Evolutionary conservation across 495 filamentous ascomycete genomes (phyloP).

Genomic region (Trypethelium eluteriae): DNA sequence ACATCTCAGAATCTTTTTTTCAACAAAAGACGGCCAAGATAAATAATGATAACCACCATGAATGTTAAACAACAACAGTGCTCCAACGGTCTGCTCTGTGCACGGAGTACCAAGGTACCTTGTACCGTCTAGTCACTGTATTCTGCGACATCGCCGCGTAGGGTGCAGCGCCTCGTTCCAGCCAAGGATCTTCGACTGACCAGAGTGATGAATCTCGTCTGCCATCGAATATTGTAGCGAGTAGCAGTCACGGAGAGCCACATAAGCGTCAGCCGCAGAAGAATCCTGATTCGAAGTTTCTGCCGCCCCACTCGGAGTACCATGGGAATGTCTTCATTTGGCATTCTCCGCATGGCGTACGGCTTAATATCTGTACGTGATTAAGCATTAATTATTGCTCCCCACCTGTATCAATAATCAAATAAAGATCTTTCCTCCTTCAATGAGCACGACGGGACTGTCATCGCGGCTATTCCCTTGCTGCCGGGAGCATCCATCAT

Average conservation of each 20-base stretch:
- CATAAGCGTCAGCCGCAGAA: not conserved
- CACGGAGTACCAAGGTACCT: too few species aligned
- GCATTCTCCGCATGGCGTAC: too few species aligned
- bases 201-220: not conserved
- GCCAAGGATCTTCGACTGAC: not conserved
- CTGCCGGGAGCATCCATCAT: too few species aligned
- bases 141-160: not conserved
- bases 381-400: too few species aligned
- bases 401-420: too few species aligned
- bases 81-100: too few species aligned
- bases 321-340: not conserved
- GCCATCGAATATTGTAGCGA: not conserved
- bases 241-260: not conserved
- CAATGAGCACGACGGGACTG: too few species aligned
- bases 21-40: not conserved
- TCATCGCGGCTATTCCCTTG: too few species aligned
- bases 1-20: too few species aligned
- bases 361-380: too few species aligned
- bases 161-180: not conserved
- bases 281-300: not conserved
- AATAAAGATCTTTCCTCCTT: too few species aligned
- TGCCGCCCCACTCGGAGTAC: not conserved
- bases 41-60: not conserved
- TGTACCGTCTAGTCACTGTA: not conserved
- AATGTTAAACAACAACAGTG: not conserved